Evolutionary conservation across 176 grass and related monocot species (phyloP), one percentile per base, ranked within the genome.

Genomic region (Oryza rufipogon): DNA sequence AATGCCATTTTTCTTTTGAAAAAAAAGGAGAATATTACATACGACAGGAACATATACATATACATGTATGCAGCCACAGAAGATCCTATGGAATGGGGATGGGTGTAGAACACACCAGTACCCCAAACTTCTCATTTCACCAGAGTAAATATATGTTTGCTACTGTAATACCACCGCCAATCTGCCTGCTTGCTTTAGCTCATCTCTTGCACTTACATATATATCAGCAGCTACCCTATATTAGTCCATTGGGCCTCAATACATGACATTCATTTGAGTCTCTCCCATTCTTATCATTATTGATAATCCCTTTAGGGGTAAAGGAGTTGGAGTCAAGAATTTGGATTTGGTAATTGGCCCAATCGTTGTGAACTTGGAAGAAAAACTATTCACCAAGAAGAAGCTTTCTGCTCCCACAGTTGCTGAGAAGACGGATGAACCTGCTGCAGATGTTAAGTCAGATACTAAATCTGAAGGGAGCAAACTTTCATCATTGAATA

Each of bases 301-400:
- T 77, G 17, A 89, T 11, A 45, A 89, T 41, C 60, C 23, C 44
- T 88, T 71, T 72, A 88, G 86, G 86, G 86, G 82, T 77, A 88
- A 77, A 71, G 83, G 78, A 71, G 76, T 89, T 81, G 64, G 65
- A 71, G 71, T 89, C 17, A 89, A 89, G 78, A 86, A 86, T 77
- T 77, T 89, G 33, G 72, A 89, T 42, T 80, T 89, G 34, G 71
- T 77, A 34, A 70, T 39, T 86, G 88, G 88, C 42, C 72, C 78
- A 10, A 72, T 86, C 77, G 78, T 81, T 85, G 88, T 86, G 66
- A 92, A 97, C 75, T 87, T 91, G 72, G 94, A 87, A 81, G 96
- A 95, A 49, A 93, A 89, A 88, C 58, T 98, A 74, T 88, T 98
- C 26, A 73, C 89, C 72, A 93, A 92, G 87, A 94, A 84, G 75